Conservation (phyloP, 352 stramenopile genomes). For the Phytophthora fragariaefolia region DNA sequence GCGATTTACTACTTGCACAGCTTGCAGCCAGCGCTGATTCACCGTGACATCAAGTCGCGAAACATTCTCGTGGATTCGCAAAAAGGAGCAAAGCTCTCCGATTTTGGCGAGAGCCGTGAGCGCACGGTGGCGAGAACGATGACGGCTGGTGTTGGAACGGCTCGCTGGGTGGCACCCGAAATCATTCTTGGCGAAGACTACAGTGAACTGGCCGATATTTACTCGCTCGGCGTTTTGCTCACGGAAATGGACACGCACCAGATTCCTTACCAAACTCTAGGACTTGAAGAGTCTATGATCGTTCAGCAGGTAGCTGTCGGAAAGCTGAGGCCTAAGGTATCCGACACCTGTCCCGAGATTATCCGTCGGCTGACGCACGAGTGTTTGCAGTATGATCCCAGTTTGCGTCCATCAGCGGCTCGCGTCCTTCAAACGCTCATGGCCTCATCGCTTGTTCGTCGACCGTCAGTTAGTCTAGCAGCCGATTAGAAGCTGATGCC, state of each 20-base stretch:
- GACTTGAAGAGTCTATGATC: slow-evolving; percentile 81
- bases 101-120: slow-evolving; percentile 81
- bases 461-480: slow-evolving; percentile 52
- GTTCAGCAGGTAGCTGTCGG: slow-evolving; percentile 81
- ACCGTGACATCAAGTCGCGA: slow-evolving; percentile 92
- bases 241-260: slow-evolving; percentile 76
- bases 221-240: slow-evolving; percentile 74
- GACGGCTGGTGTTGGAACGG: slow-evolving; percentile 76
- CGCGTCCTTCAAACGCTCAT: slow-evolving; percentile 78
- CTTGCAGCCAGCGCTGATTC: slow-evolving; percentile 87
- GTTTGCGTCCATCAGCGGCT: slow-evolving; percentile 66
- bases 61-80: slow-evolving; percentile 89
- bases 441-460: slow-evolving; percentile 65
- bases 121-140: slow-evolving; percentile 79
- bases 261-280: slow-evolving; percentile 74
- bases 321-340: slow-evolving; percentile 80
- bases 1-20: slow-evolving; percentile 91
- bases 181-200: slow-evolving; percentile 84
- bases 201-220: slow-evolving; percentile 76
- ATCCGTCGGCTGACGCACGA: slow-evolving; percentile 81
- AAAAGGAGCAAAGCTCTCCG: slow-evolving; percentile 78
- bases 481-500: slow-evolving; percentile 35
- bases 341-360: slow-evolving; percentile 76
- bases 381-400: slow-evolving; percentile 83
- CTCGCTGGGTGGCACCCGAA: slow-evolving; percentile 78